Evolutionary conservation across 1,284 basidiomycete genomes (phyloP).

Genomic region (Entoloma clypeatum): DNA sequence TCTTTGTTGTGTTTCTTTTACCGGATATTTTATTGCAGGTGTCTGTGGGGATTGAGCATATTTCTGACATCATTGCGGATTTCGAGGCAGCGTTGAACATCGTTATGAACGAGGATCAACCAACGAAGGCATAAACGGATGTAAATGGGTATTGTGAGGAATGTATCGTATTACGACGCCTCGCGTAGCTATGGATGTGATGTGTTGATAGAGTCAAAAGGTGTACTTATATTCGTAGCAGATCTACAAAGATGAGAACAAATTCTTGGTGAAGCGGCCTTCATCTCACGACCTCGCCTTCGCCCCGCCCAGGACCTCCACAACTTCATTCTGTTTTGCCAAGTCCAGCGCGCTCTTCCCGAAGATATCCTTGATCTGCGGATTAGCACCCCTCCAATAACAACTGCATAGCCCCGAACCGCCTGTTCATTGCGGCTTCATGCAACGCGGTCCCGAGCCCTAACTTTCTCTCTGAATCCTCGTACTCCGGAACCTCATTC

Average conservation of each 20-base stretch:
- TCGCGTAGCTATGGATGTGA: too few relatives aligned
- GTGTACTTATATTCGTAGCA: too few relatives aligned
- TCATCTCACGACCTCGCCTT: too few relatives aligned
- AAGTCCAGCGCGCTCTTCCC: conserved; percentile 14
- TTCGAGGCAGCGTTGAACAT: conserved; percentile 61
- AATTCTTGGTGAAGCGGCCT: too few relatives aligned
- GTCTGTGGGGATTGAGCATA: conserved; percentile 78
- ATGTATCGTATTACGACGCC: too few relatives aligned
- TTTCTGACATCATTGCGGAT: conserved; percentile 83
- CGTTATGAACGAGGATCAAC: too few relatives aligned
- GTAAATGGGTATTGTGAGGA: too few relatives aligned
- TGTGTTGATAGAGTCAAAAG: too few relatives aligned
- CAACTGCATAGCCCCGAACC: conserved; percentile 7
- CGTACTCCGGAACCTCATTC: conserved; percentile 15
- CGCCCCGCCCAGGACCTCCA: too few relatives aligned
- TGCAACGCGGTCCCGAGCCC: conserved; percentile 18
- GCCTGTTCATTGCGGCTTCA: conserved; percentile 12
- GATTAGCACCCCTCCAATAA: conserved; percentile 11
- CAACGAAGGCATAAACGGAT: too few relatives aligned
- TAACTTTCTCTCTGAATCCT: conserved; percentile 8
- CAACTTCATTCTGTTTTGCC: conserved; percentile 7
- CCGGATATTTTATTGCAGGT: conserved; percentile 22
- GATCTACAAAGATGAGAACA: too few relatives aligned
- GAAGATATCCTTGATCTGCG: conserved; percentile 7
- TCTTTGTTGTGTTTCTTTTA: background rate